phyloP scores from a whole-genome alignment of 139 green algal species.

The Chlamydomonas incerta region DNA sequence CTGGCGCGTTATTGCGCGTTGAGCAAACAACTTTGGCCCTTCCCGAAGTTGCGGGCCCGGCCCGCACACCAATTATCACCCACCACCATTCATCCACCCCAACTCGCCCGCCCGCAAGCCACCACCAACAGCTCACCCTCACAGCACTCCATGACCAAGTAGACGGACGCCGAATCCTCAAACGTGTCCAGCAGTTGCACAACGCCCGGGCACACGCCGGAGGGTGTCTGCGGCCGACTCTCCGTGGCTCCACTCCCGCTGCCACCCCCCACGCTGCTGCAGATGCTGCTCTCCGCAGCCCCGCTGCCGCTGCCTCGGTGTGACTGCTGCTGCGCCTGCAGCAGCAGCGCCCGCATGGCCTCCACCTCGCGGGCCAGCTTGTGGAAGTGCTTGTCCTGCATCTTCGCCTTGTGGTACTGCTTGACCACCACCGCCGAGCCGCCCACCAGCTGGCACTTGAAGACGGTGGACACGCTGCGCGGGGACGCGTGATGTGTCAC shows the following conservation, averaged over 20 bases:
- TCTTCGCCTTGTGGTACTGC: conserved; percentile 81
- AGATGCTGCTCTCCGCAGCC: not conserved
- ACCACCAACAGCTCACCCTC: conserved; percentile 33
- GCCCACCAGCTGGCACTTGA: conserved; percentile 62
- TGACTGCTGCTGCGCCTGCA: too few relatives aligned
- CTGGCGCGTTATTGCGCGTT: too few relatives aligned
- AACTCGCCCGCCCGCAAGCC: too few relatives aligned
- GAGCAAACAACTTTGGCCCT: too few relatives aligned
- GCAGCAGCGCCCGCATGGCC: conserved; percentile 41
- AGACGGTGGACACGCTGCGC: conserved; percentile 80
- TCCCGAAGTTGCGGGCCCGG: not conserved
- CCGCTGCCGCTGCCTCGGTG: not conserved
- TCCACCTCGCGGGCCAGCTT: conserved; percentile 74
- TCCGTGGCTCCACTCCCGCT: too few relatives aligned
- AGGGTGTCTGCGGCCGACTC: too few relatives aligned
- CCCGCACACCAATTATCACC: too few relatives aligned
- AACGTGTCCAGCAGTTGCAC: conserved; percentile 27
- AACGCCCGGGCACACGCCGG: not conserved
- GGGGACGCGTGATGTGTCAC: not conserved
- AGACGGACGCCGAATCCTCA: conserved; percentile 62
- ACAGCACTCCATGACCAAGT: conserved; percentile 87
- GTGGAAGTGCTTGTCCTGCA: conserved; percentile 75
- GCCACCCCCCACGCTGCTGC: too few relatives aligned
- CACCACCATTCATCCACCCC: too few relatives aligned
- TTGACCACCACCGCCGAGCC: conserved; percentile 80